These are phyloP conservation scores for Akebia trifoliata DNA, from an alignment of 164 flowering plant species.

Conservation along the genomic window DNA sequence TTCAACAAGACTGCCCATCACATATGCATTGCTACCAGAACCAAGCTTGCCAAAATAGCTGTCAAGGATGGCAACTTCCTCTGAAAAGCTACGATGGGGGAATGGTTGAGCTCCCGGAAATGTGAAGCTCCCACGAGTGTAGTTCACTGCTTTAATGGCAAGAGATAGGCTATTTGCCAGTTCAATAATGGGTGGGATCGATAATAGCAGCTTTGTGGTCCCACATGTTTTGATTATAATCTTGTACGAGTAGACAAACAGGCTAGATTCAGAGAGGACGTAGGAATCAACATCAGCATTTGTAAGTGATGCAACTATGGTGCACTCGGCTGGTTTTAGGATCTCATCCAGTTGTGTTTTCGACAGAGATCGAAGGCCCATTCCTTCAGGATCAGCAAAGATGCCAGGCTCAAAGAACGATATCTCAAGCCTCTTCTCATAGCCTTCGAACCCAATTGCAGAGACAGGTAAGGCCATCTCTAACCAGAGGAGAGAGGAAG, in stretches of 20 bases:
- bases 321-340: slow-evolving; percentile 71
- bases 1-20: slow-evolving; percentile 43
- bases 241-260: slow-evolving; percentile 77
- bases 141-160: slow-evolving; percentile 51
- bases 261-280: slow-evolving; percentile 90
- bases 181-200: slow-evolving; percentile 66
- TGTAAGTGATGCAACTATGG: slow-evolving; percentile 62
- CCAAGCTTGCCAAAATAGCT: slow-evolving; percentile 49
- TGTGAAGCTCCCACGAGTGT: slow-evolving; percentile 78
- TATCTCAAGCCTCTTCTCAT: slow-evolving; percentile 81
- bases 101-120: slow-evolving; percentile 71
- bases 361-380: slow-evolving; percentile 59
- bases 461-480: slow-evolving; percentile 47
- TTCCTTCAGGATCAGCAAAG: slow-evolving; percentile 53
- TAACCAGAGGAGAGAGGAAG: slow-evolving; percentile 8
- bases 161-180: slow-evolving; percentile 51
- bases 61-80: slow-evolving; percentile 74
- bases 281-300: slow-evolving; percentile 68
- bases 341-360: slow-evolving; percentile 63
- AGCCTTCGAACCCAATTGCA: slow-evolving; percentile 91
- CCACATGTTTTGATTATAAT: slow-evolving; percentile 87
- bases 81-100: slow-evolving; percentile 79
- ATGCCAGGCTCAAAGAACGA: slow-evolving; percentile 52
- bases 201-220: slow-evolving; percentile 68
- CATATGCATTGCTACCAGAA: slow-evolving; percentile 42